A percentile compares a stretch with the other conserved stretches of the same genome.
phyloP scores from a whole-genome alignment of 192 early-diverging fungal genomes.

The Backusella sp. region DNA sequence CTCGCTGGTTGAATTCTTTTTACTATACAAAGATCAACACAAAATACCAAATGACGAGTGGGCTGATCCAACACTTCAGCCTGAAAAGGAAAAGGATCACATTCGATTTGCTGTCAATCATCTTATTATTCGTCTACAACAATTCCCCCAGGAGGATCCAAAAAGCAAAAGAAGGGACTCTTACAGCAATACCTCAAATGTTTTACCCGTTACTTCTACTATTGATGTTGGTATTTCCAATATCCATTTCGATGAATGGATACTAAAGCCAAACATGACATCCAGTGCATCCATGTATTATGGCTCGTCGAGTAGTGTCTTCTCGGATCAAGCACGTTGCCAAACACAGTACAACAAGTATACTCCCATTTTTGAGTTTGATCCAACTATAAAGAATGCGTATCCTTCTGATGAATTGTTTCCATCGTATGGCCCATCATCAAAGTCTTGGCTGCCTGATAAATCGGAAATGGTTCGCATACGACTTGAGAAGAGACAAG shows the following conservation, averaged over 20 bases:
- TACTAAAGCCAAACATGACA: background rate
- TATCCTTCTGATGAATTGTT: background rate
- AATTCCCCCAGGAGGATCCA: background rate
- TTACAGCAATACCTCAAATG: background rate
- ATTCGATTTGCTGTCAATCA: slow-evolving; percentile 39
- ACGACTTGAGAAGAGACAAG: slow-evolving; percentile 22
- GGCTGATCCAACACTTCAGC: background rate
- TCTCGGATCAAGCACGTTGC: background rate
- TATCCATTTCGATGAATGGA: slow-evolving; percentile 12
- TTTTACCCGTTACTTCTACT: background rate
- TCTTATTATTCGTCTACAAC: slow-evolving; percentile 29
- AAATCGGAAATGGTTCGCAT: slow-evolving; percentile 19
- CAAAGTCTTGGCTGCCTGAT: background rate
- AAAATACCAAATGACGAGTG: background rate
- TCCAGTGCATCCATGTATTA: background rate
- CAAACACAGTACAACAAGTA: background rate
- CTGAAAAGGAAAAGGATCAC: slow-evolving; percentile 28
- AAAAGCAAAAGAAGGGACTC: background rate
- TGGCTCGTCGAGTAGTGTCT: background rate
- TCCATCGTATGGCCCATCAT: background rate
- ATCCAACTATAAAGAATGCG: background rate
- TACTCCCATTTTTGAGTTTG: slow-evolving; percentile 7
- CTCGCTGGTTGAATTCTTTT: slow-evolving; percentile 38
- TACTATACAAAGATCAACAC: slow-evolving; percentile 37
- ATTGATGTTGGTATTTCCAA: slow-evolving; percentile 2